phyloP scores from a whole-genome alignment of 2,329 filamentous ascomycete species.

The Fusarium domesticum region DNA sequence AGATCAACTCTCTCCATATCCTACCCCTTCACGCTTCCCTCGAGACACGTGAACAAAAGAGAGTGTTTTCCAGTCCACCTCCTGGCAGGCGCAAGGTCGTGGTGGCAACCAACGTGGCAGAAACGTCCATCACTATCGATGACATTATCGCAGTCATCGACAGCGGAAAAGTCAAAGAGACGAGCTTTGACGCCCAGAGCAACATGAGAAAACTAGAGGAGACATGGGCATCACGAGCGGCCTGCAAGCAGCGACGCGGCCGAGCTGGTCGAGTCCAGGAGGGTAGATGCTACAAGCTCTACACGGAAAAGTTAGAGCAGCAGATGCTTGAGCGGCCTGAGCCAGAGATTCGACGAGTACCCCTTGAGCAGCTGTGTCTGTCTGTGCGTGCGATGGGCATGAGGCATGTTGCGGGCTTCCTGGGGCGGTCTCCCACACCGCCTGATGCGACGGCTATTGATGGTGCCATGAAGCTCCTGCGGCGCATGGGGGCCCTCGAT shows the following conservation, averaged over 20 bases:
- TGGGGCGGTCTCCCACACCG: slow-evolving; percentile 83
- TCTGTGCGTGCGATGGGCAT: slow-evolving; percentile 96
- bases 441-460: slow-evolving; percentile 83
- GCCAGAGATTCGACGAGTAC: slow-evolving; percentile 89
- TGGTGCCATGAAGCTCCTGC: slow-evolving; percentile 74
- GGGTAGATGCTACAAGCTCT: slow-evolving; percentile 93
- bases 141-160: slow-evolving; percentile 96
- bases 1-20: slow-evolving; percentile 64
- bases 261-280: slow-evolving; percentile 90
- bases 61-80: slow-evolving; percentile 77
- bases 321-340: slow-evolving; percentile 88
- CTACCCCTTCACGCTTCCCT: slow-evolving; percentile 90
- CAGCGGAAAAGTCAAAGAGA: slow-evolving; percentile 93
- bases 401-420: slow-evolving; percentile 73
- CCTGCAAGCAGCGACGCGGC: slow-evolving; percentile 90
- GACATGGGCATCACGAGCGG: slow-evolving; percentile 90
- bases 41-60: slow-evolving; percentile 80
- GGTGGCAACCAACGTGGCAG: slow-evolving; percentile 92
- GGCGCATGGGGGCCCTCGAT: slow-evolving; percentile 84
- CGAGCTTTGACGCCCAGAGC: slow-evolving; percentile 83
- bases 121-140: slow-evolving; percentile 98
- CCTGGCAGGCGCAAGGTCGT: slow-evolving; percentile 85
- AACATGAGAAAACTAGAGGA: slow-evolving; percentile 95
- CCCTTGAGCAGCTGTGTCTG: slow-evolving; percentile 89
- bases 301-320: slow-evolving; percentile 78